Percentiles rank a stretch among this genome's conserved stretches.
Evolutionary conservation across 2,329 filamentous ascomycete species (phyloP).

Genomic region (Penicillium sp.): DNA sequence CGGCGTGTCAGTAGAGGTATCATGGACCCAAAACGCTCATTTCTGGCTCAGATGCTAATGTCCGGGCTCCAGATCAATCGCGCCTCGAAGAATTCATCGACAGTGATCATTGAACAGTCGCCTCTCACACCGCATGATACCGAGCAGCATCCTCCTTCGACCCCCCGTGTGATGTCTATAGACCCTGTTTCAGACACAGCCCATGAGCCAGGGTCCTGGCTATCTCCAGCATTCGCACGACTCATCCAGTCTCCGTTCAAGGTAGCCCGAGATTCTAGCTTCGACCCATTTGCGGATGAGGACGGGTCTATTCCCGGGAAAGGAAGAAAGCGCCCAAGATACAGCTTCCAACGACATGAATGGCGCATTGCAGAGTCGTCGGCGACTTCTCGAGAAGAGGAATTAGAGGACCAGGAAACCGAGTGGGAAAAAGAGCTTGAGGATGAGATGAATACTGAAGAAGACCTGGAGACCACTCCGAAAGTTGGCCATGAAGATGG

Average conservation of each 20-base stretch:
- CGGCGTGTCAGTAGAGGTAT: conserved; percentile 37
- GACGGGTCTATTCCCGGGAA: conserved; percentile 57
- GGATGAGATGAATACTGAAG: conserved; percentile 18
- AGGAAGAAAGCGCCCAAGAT: conserved; percentile 66
- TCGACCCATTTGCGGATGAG: conserved; percentile 65
- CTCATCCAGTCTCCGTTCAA: conserved; percentile 65
- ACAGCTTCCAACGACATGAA: conserved; percentile 59
- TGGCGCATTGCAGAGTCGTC: conserved; percentile 74
- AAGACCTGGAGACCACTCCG: background rate
- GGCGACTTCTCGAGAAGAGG: conserved; percentile 59
- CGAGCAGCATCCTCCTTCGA: conserved; percentile 21
- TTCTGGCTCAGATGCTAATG: conserved; percentile 1
- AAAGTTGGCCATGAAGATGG: background rate
- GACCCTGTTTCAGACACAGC: conserved; percentile 3
- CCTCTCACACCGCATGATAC: conserved; percentile 21
- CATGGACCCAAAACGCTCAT: background rate
- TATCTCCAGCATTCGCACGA: conserved; percentile 76
- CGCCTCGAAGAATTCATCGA: conserved; percentile 22
- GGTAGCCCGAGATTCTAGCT: conserved; percentile 58
- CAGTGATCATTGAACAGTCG: conserved; percentile 52
- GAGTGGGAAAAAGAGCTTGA: conserved; percentile 27
- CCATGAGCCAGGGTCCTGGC: conserved; percentile 54
- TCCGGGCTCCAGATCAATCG: conserved; percentile 24
- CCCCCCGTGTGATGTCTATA: conserved; percentile 22
- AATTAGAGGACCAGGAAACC: conserved; percentile 26